Percentiles rank a stretch among this genome's conserved stretches.
Conservation (phyloP, 2,329 filamentous ascomycete genomes). For the Penicillium thymicola region DNA sequence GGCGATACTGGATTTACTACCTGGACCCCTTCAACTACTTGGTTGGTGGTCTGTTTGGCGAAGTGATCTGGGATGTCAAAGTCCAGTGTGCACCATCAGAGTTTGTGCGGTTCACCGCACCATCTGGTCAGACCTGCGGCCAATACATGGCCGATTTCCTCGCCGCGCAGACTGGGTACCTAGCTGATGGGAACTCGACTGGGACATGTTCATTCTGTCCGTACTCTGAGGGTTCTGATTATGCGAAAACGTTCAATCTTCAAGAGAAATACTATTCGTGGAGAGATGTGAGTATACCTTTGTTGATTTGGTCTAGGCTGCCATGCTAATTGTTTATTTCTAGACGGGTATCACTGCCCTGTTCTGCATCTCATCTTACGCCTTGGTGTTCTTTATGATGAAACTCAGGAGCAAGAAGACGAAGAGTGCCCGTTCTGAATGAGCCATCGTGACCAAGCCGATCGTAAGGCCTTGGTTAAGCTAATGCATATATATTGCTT, state of each 20-base stretch:
- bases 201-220: slow-evolving; percentile 31
- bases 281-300: slow-evolving; percentile 33
- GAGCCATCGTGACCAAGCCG: neutral
- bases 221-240: slow-evolving; percentile 33
- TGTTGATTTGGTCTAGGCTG: neutral
- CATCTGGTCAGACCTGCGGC: slow-evolving; percentile 31
- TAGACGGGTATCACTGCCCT: slow-evolving; percentile 44
- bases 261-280: slow-evolving; percentile 35
- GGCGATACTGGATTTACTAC: slow-evolving; percentile 46
- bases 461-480: neutral
- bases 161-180: slow-evolving; percentile 26
- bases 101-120: slow-evolving; percentile 28
- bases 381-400: slow-evolving; percentile 48
- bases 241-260: slow-evolving; percentile 35
- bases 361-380: slow-evolving; percentile 45
- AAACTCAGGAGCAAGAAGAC: slow-evolving; percentile 49
- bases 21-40: slow-evolving; percentile 46
- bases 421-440: slow-evolving; percentile 42
- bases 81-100: slow-evolving; percentile 37
- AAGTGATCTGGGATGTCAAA: slow-evolving; percentile 40
- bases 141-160: slow-evolving; percentile 36
- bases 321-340: neutral
- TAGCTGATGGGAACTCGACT: slow-evolving; percentile 29
- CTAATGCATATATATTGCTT: neutral
- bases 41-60: slow-evolving; percentile 39